These are phyloP conservation scores for Mycothermus thermophilus DNA, from an alignment of 495 filamentous ascomycete species.

Conservation along the genomic window DNA sequence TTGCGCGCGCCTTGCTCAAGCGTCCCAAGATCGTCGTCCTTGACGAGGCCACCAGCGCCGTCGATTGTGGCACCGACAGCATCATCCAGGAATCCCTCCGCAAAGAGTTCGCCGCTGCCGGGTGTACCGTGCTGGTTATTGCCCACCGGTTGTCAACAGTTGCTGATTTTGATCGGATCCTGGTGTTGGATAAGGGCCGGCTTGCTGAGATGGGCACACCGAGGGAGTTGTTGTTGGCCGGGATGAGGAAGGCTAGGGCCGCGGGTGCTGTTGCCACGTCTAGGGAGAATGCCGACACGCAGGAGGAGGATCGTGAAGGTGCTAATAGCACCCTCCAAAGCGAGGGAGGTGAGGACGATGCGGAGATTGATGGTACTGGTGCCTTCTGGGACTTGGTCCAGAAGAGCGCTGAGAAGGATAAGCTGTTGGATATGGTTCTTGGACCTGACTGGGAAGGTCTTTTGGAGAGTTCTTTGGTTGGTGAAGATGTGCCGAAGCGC, in stretches of 20 bases:
- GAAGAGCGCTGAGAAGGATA: conserved; percentile 17
- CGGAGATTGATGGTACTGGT: conserved; percentile 8
- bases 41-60: conserved; percentile 71
- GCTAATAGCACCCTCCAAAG: no score
- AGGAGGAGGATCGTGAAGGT: neutral
- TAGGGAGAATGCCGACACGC: neutral
- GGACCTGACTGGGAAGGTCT: conserved; percentile 5
- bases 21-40: conserved; percentile 68
- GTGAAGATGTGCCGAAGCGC: neutral
- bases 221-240: conserved; percentile 11
- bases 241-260: conserved; percentile 1
- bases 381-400: conserved; percentile 17
- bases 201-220: conserved; percentile 42
- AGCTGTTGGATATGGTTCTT: conserved; percentile 13
- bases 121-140: conserved; percentile 66
- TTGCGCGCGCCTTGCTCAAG: conserved; percentile 56
- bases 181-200: conserved; percentile 45
- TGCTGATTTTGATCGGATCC: conserved; percentile 53
- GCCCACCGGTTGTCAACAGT: conserved; percentile 61
- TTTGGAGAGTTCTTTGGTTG: neutral
- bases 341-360: neutral
- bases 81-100: conserved; percentile 59
- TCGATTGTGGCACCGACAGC: conserved; percentile 59
- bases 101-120: conserved; percentile 51
- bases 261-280: neutral